Base-by-base conservation (phyloP, 164 flowering plant genomes). In the Liquidambar formosana region DNA sequence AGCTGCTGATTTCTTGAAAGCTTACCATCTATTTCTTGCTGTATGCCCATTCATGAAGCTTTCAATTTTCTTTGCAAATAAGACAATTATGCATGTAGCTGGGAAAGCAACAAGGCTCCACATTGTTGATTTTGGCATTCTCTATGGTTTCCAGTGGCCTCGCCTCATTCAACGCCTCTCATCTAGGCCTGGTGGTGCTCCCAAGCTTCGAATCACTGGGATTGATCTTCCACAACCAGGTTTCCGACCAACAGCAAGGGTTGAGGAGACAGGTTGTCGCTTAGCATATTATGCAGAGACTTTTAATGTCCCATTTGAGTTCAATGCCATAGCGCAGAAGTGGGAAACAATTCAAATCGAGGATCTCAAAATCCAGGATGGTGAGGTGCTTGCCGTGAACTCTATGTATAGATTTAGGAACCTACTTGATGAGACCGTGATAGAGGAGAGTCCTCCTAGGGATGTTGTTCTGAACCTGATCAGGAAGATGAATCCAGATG, bases 121-220 rank as follows among this genome's bases (percentile, higher is more conserved):
- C 65, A 80, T 84, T 51, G 67, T 81, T 59, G 85, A 84, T 68
- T 81, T 83, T 60, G 87, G 84, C 10, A 79, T 83, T 56, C 62
- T 70, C 10, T 81, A 77, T 69, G 87, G 88, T 27, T 82, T 82
- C 51, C 88, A 84, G 27, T 84, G 88, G 88, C 88, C 88, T 16
- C 61, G 72, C 57, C 69, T 84, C 41, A 80, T 84, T 19, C 73
- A 81, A 22, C 69, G 60, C 14, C 78, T 84, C 57, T 75, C 88
- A 3, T 57, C 66, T 11, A 65, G 71, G 71, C 64, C 71, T n/a
- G 78, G 76, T 28, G 84, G 84, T 51, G 76, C 82, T 58, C 80
- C 82, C 38, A 76, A 59, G 64, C 73, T 81, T 56, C 75, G 78
- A 51, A 81, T 81, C 21, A 81, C 84, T 11, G 84, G 84, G 60